These are phyloP conservation scores for Coniosporium apollinis DNA, from an alignment of 495 filamentous ascomycete species.

Conservation along the genomic window DNA sequence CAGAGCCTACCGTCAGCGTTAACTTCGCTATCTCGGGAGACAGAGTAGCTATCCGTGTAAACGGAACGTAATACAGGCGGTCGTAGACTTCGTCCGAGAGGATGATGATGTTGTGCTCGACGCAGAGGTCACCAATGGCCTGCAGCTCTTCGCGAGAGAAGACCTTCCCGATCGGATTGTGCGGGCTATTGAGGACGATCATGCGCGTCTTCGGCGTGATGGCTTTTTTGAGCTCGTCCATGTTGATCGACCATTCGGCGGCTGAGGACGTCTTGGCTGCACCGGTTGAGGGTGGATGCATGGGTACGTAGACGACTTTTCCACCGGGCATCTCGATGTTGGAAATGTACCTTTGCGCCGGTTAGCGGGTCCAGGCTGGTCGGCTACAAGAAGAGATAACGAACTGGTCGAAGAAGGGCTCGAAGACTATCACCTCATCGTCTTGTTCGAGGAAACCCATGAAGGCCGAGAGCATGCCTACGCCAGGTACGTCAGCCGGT, in stretches of 20 bases:
- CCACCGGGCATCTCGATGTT: conserved; percentile 98
- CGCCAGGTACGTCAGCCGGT: conserved; percentile 5
- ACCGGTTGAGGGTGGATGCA: conserved; percentile 81
- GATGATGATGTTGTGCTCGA: conserved; percentile 89
- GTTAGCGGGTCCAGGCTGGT: too few species aligned
- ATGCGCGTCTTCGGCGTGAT: conserved; percentile 81
- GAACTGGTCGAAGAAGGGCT: conserved; percentile 97
- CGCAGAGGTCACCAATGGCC: conserved; percentile 73
- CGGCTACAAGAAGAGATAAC: conserved; percentile 9
- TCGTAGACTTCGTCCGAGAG: conserved; percentile 95
- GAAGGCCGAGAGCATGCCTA: conserved; percentile 80
- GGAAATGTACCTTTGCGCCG: conserved; percentile 53
- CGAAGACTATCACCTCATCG: conserved; percentile 94
- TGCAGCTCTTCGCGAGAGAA: conserved; percentile 71
- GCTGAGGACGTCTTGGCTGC: conserved; percentile 63
- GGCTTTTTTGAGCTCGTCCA: conserved; percentile 64
- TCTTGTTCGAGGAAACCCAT: conserved; percentile 92
- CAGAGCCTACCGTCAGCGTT: conserved; percentile 85
- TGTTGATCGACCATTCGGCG: conserved; percentile 74
- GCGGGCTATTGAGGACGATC: conserved; percentile 74
- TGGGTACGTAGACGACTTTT: conserved; percentile 79
- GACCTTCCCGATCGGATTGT: conserved; percentile 95
- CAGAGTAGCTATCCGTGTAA: conserved; percentile 78
- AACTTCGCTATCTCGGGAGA: conserved; percentile 72
- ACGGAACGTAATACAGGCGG: conserved; percentile 83